Percentiles rank a stretch among this genome's conserved stretches.
These are phyloP conservation scores for Cucurbitaria berberidis DNA, from an alignment of 2,329 filamentous ascomycete species.

Conservation along the genomic window DNA sequence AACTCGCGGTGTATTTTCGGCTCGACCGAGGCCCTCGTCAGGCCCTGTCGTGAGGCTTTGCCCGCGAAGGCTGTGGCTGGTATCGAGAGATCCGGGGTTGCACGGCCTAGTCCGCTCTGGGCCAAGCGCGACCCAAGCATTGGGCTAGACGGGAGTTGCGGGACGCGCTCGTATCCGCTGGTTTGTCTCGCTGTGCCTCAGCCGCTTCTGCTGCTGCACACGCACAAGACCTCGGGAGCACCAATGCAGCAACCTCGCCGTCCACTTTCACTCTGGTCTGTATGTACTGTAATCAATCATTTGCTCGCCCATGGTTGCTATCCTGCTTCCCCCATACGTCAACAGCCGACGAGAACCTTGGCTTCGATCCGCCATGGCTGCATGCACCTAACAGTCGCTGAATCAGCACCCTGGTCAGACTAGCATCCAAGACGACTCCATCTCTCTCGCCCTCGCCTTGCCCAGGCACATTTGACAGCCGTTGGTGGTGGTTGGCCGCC, in stretches of 20 bases:
- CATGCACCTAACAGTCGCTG: conserved; percentile 9
- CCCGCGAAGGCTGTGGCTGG: conserved; percentile 21
- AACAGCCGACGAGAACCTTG: conserved; percentile 3
- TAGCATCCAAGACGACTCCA: conserved; percentile 14
- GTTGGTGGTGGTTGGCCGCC: conserved; percentile 7
- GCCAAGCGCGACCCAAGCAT: conserved; percentile 10
- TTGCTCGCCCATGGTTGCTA: conserved; percentile 8
- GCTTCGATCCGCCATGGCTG: not conserved
- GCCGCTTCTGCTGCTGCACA: conserved; percentile 17
- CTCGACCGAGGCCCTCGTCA: conserved; percentile 15
- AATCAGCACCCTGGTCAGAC: conserved; percentile 15
- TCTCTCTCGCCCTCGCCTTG: conserved; percentile 20
- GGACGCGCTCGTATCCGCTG: conserved; percentile 26
- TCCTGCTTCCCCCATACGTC: conserved; percentile 13
- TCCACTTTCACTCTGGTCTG: conserved; percentile 17
- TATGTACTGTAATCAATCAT: too few relatives aligned
- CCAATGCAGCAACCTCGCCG: conserved; percentile 34
- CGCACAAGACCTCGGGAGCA: too few relatives aligned
- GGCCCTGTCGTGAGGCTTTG: conserved; percentile 17
- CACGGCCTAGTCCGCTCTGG: not conserved
- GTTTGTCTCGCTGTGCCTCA: conserved; percentile 23
- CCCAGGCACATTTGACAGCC: conserved; percentile 7
- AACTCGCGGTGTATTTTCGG: conserved; percentile 1
- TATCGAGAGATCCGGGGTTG: conserved; percentile 18
- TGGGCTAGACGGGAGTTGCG: conserved; percentile 26